A percentile compares a stretch with the other conserved stretches of the same genome.
phyloP scores from a whole-genome alignment of 805 yeast genomes.

The Ogataea pini region DNA sequence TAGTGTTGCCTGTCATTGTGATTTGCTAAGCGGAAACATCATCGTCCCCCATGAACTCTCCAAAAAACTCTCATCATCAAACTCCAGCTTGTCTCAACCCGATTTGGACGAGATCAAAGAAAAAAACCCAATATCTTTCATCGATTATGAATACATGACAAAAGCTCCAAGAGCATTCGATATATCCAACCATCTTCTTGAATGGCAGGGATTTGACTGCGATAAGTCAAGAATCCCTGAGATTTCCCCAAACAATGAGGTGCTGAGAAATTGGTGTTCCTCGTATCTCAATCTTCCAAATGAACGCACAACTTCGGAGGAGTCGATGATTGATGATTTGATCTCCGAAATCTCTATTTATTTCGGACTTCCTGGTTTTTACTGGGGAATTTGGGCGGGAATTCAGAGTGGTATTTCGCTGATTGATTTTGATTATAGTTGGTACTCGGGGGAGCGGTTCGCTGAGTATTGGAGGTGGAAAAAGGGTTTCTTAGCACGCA shows the following conservation, averaged over 20 bases:
- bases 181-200: slow-evolving; percentile 72
- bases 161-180: slow-evolving; percentile 76
- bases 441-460: slow-evolving; percentile 59
- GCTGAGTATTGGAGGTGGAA: slow-evolving; percentile 76
- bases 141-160: slow-evolving; percentile 72
- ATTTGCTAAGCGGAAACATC: slow-evolving; percentile 71
- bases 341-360: slow-evolving; percentile 57
- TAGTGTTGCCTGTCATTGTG: slow-evolving; percentile 67
- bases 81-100: no score
- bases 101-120: slow-evolving; percentile 14
- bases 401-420: slow-evolving; percentile 68
- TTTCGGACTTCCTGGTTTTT: slow-evolving; percentile 81
- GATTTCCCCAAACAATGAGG: slow-evolving; percentile 44
- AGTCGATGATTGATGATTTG: slow-evolving; percentile 38
- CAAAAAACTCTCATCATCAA: slow-evolving; percentile 14
- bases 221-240: slow-evolving; percentile 58
- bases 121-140: slow-evolving; percentile 52
- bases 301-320: slow-evolving; percentile 17
- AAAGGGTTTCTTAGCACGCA: slow-evolving; percentile 25
- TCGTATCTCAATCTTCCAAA: slow-evolving; percentile 47
- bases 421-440: slow-evolving; percentile 70
- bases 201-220: slow-evolving; percentile 83
- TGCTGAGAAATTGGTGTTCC: slow-evolving; percentile 57
- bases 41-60: slow-evolving; percentile 51
- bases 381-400: slow-evolving; percentile 85